Evolutionary conservation across 1,139 yeast genomes (phyloP), one percentile per base, ranked within the genome.

Genomic region (Yamadazyma dushanensis): DNA sequence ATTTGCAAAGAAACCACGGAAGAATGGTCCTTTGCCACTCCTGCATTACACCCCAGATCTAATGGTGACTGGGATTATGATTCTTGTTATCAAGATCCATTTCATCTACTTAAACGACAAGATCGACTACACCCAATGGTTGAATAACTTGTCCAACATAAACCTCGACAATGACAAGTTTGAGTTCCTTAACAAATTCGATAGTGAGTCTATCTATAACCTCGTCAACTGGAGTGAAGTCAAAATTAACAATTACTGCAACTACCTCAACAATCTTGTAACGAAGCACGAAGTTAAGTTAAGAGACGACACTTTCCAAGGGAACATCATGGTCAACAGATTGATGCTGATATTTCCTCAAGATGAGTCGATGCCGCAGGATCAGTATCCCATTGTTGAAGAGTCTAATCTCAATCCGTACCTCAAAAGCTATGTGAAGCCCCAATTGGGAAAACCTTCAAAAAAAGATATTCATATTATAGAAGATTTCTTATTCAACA

Each of bases 141-240:
- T 60, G 9, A 42, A 47, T n/a, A 39, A 42, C 3, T 32, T 56
- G 26, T 37, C 43, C 10, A 46, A 51, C 24, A 47, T 50, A 34
- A 58, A 57, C 35, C 33, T 53, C 33, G 41, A 51, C 31, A 36
- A 53, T 37, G 50, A 45, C 32, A 42, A 40, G 46, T 43, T 45
- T 41, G 18, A 48, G 54, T 26, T 45, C 24, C 35, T 38, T 22
- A 37, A 36, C 26, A 37, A 35, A 20, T 25, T 26, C 11, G 50
- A 56, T 13, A 44, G 38, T 6, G 63, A 61, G 11, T 29, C 37
- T 6, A 33, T 40, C 18, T 37, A 44, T 29, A 38, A 37, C 28
- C 40, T 76, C 14, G 40, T 63, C 3, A 47, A 53, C 11, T 72
- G 79, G 75, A 56, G 64, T 10, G 66, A 65, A 23, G 50, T 51